phyloP scores from a whole-genome alignment of 2,329 filamentous ascomycete species.

The Calonectria henricotiae region DNA sequence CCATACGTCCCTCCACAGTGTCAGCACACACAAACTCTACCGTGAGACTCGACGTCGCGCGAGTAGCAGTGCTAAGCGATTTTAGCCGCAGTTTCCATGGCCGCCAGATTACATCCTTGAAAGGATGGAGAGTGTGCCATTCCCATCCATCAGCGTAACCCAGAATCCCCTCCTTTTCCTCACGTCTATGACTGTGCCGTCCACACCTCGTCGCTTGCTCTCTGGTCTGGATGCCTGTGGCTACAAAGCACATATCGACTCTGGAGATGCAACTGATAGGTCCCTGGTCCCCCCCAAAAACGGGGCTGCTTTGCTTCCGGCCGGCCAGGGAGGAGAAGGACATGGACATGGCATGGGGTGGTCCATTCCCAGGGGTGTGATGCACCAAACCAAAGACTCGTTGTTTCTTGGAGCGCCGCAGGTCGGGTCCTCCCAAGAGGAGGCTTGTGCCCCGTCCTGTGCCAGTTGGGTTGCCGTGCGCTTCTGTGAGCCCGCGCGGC shows the following conservation, averaged over 20 bases:
- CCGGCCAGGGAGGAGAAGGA: conserved; percentile 41
- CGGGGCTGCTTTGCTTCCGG: conserved; percentile 41
- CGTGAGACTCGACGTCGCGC: conserved; percentile 21
- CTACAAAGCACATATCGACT: conserved; percentile 24
- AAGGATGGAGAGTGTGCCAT: conserved; percentile 8
- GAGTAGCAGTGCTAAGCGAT: conserved; percentile 20
- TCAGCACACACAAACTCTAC: conserved; percentile 2
- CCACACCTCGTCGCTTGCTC: conserved; percentile 26
- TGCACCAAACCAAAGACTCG: conserved; percentile 26
- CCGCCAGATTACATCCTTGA: conserved; percentile 11
- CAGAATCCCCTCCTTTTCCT: conserved; percentile 11
- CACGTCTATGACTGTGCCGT: conserved; percentile 16
- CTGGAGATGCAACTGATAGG: conserved; percentile 40
- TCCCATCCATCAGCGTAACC: conserved; percentile 3
- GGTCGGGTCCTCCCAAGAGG: conserved; percentile 36
- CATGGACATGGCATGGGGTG: conserved; percentile 36
- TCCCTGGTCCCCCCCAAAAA: conserved; percentile 45
- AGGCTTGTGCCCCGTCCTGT: conserved; percentile 42
- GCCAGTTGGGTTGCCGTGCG: conserved; percentile 30
- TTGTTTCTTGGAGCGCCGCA: conserved; percentile 38
- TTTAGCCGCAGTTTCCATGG: conserved; percentile 6
- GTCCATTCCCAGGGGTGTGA: conserved; percentile 39
- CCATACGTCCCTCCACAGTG: conserved; percentile 2
- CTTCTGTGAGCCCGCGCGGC: conserved; percentile 23
- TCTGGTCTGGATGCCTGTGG: conserved; percentile 30